Evolutionary conservation across 78 protist genomes (phyloP), one percentile per base, ranked within the genome.

Genomic region (Bodo saltans): DNA sequence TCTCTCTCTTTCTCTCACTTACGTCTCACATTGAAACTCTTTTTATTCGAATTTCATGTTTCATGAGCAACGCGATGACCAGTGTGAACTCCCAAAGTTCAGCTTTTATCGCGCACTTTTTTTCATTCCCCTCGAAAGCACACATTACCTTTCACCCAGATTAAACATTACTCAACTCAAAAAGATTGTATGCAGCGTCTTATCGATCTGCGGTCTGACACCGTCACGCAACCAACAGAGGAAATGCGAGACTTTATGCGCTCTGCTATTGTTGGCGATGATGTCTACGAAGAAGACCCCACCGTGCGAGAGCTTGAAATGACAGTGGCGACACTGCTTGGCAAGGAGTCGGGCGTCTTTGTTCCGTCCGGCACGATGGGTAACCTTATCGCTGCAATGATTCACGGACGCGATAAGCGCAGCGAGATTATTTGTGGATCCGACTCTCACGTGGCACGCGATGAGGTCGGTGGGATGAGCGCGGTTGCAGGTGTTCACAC

Each of bases 211-310:
- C 85, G 89, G 8, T 70, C 79, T 25, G 89, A 86, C 69, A 86
- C 89, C 12, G 87, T 87, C 32, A 87, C 90, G 32, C 32, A 1
- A 26, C 90, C 90, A 8, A 68, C 71, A 0, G 37, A 12, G 23
- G 78, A 35, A 4, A 76, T 83, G 87, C 35, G 0, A 0, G 37
- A 42, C 52, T 86, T 83, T 3, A 86, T 90, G 93, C 2, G 40
- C 33, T 2, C 1, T 0, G 90, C 90, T 0, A 60, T 0, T 1
- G 88, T 89, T 26, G 94, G 94, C n/a, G 94, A 91, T 69, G 92
- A 91, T 52, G 92, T 91, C 32, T 84, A 30, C n/a, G 84, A 68
- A 21, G 91, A 88, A 27, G 91, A 88, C 47, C 87, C 85, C 12
- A 39, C 85, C 33, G 38, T 79, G 33, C 8, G 4, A 26, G 71